These are phyloP conservation scores for Eucalyptus regnans DNA, from an alignment of 345 rosid genomes.

Conservation along the genomic window DNA sequence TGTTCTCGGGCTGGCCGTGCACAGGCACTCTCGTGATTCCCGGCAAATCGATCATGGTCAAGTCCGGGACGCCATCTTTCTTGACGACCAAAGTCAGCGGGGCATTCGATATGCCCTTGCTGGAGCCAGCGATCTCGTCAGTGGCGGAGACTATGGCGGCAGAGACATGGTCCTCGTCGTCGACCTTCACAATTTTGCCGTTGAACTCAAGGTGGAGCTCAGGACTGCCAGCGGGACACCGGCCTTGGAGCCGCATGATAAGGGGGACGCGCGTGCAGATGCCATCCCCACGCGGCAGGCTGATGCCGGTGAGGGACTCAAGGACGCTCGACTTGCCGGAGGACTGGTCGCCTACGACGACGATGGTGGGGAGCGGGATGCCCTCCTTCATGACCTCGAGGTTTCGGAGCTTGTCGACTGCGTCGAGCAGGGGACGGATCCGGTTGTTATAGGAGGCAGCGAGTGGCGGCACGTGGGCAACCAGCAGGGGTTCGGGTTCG, in stretches of 20 bases:
- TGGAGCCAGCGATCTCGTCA: conserved; percentile 21
- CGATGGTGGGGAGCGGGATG: no score
- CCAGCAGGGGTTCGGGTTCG: no score
- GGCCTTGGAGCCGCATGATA: no score
- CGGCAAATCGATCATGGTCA: conserved; percentile 48
- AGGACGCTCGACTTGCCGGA: conserved; percentile 3
- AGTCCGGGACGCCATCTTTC: conserved; percentile 33
- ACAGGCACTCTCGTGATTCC: conserved; percentile 44
- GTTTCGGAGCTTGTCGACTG: no score
- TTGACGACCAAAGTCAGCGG: conserved; percentile 31
- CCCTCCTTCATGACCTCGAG: no score
- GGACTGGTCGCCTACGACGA: no score
- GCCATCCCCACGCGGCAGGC: conserved; percentile 15
- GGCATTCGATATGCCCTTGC: conserved; percentile 28
- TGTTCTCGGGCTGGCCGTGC: conserved; percentile 37
- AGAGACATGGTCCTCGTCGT: conserved; percentile 10
- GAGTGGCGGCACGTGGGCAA: no score
- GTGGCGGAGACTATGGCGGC: conserved; percentile 24
- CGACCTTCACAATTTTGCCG: conserved; percentile 7
- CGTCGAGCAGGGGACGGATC: no score
- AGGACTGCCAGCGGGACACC: neutral
- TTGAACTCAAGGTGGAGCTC: conserved; percentile 20
- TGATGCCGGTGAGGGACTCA: conserved; percentile 8
- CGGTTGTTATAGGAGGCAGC: no score
- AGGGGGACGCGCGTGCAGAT: conserved; percentile 48